phyloP scores from a whole-genome alignment of 2,329 filamentous ascomycete genomes.

The Sporothrix protearum region DNA sequence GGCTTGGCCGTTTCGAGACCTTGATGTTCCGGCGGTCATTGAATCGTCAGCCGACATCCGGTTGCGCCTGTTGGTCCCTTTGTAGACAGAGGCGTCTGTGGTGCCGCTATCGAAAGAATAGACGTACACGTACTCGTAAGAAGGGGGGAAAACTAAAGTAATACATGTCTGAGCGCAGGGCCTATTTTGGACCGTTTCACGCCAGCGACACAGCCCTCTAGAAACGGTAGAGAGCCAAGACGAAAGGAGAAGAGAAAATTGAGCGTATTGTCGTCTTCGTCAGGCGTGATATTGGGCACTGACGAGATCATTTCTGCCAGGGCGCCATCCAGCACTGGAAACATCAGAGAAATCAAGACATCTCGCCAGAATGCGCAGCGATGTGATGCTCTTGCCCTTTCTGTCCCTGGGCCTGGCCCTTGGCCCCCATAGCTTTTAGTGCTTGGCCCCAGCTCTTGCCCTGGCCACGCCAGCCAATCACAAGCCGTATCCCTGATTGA shows the following conservation, averaged over 20 bases:
- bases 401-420: neutral
- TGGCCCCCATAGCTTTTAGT: neutral
- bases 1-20: neutral
- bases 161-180: conserved; percentile 10
- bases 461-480: conserved; percentile 26
- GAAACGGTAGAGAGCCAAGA: neutral
- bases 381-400: neutral
- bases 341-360: neutral
- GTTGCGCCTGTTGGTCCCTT: neutral
- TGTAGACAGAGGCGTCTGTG: neutral
- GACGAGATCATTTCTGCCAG: neutral
- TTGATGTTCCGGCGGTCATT: neutral
- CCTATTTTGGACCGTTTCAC: neutral
- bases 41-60: neutral
- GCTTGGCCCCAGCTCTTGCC: conserved; percentile 11
- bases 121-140: too few species aligned
- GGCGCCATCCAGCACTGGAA: neutral
- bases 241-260: neutral
- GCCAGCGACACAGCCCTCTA: neutral
- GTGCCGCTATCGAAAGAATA: conserved; percentile 12
- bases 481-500: conserved; percentile 27
- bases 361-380: neutral
- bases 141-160: neutral
- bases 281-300: neutral
- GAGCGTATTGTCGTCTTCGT: neutral